Evolutionary conservation across 371 early-diverging fungal genomes (phyloP).

Genomic region (Thermomucor indicae-seudaticae): DNA sequence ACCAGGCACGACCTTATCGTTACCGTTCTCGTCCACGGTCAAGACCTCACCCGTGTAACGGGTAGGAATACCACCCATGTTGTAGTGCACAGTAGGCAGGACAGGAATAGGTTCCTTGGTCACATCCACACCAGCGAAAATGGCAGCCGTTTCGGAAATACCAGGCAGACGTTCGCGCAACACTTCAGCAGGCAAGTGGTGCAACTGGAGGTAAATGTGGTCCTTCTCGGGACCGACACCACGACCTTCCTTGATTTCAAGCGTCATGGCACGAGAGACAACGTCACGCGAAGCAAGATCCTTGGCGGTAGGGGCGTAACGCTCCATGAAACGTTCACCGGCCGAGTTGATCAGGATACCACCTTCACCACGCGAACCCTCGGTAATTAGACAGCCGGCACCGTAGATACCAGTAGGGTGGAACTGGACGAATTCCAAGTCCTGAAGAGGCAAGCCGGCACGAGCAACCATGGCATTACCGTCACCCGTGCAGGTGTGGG

Average conservation of each 20-base stretch:
- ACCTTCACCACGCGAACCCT: slow-evolving; percentile 96
- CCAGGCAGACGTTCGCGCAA: slow-evolving; percentile 95
- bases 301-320: slow-evolving; percentile 98
- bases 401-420: slow-evolving; percentile 99
- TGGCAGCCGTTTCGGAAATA: slow-evolving; percentile 97
- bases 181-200: slow-evolving; percentile 92
- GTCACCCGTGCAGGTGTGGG: slow-evolving; percentile 98
- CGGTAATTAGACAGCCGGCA: slow-evolving; percentile 96
- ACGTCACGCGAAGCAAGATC: slow-evolving; percentile 98
- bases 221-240: slow-evolving; percentile 96
- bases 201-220: slow-evolving; percentile 94
- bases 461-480: slow-evolving; percentile 95
- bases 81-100: slow-evolving; percentile 98
- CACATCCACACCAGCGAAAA: slow-evolving; percentile 97
- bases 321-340: slow-evolving; percentile 98
- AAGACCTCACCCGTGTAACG: slow-evolving; percentile 96
- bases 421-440: slow-evolving; percentile 97
- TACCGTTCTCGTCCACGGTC: slow-evolving; percentile 66
- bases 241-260: slow-evolving; percentile 97
- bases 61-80: slow-evolving; percentile 99
- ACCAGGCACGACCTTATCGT: slow-evolving; percentile 85
- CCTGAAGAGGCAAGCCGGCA: slow-evolving; percentile 90
- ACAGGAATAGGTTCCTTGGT: slow-evolving; percentile 99
- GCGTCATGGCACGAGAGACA: slow-evolving; percentile 96
- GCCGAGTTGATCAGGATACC: slow-evolving; percentile 90